Base-by-base conservation (phyloP, 345 rosid species). In the Bruguiera sexangula region DNA sequence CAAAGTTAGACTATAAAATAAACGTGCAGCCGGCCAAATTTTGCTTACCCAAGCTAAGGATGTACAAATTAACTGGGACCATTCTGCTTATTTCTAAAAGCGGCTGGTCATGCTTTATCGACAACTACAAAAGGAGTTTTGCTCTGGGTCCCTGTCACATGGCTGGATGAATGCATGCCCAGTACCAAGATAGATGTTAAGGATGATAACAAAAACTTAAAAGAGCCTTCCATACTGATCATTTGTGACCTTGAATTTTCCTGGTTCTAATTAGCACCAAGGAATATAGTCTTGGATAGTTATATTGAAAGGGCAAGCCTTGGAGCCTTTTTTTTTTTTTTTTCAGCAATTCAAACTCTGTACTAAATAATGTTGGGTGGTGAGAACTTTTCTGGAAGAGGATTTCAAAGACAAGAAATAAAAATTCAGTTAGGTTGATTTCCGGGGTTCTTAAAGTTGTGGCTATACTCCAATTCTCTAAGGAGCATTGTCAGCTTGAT, bases 31-130 rank as follows among this genome's bases (percentile, higher is more conserved):
- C 5, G 18, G 50, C 50, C 50, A 43, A 13, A 43, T 43, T 13
- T 43, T 43, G 16, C 50, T 43, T 43, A 24, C 30, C 18, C 65
- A 62, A 55, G 37, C 79, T 43, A 73, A 69, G 56, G 18, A 22
- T 24, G 57, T 32, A n/a, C 18, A 29, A 26, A 48, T 27, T 16
- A 7, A 64, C 31, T 36, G 80, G 77, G 81, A 81, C 81, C 84
- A 75, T 39, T 29, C 68, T 78, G 61, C 63, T 65, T 34, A 69
- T 70, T 69, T 73, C 9, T 69, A 68, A 79, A 81, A 79, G 80
- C 60, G 53, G 76, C 18, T 54, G 66, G 75, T 69, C 76, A 29
- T 80, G 85, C 85, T 84, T 82, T 84, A 84, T 84, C 80, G 82
- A 78, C 88, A 80, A 66, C 82, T 80, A 78, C 81, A 68, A 80